Evolutionary conservation across 768 basidiomycete genomes (phyloP).

Genomic region (Phaeotremella skinneri): DNA sequence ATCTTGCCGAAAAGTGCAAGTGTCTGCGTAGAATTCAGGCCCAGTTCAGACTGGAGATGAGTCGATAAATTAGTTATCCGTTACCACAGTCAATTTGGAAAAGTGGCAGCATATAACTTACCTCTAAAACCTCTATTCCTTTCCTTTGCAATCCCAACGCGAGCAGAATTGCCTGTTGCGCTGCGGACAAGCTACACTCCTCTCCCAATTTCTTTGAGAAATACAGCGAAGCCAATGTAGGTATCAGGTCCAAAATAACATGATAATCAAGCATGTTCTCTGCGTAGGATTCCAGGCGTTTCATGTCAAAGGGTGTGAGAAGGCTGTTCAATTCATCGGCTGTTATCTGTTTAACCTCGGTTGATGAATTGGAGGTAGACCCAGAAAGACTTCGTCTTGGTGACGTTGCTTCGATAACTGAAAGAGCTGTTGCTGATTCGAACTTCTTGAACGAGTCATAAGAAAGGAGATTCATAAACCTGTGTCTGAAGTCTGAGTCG

Average conservation of each 20-base stretch:
- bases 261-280: slow-evolving; percentile 92
- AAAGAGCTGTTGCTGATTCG: slow-evolving; percentile 78
- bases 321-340: slow-evolving; percentile 62
- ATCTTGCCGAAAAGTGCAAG: slow-evolving; percentile 90
- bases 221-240: slow-evolving; percentile 73
- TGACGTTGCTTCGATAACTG: slow-evolving; percentile 73
- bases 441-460: slow-evolving; percentile 90
- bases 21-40: slow-evolving; percentile 77
- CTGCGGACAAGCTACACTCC: slow-evolving; percentile 70
- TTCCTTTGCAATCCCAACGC: slow-evolving; percentile 88
- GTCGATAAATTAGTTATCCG: not conserved
- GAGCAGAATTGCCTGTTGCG: slow-evolving; percentile 86
- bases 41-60: slow-evolving; percentile 65
- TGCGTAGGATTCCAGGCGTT: slow-evolving; percentile 90
- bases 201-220: slow-evolving; percentile 67
- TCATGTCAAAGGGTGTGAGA: slow-evolving; percentile 88
- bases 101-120: slow-evolving; percentile 47
- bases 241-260: slow-evolving; percentile 87
- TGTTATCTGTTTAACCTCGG: slow-evolving; percentile 45
- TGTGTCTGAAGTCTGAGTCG: slow-evolving; percentile 75
- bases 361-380: slow-evolving; percentile 6
- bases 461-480: slow-evolving; percentile 84
- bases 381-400: slow-evolving; percentile 7
- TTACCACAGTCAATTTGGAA: not conserved
- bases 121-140: slow-evolving; percentile 83